phyloP scores from a whole-genome alignment of 805 yeast genomes.

The Candida peoriensis region DNA sequence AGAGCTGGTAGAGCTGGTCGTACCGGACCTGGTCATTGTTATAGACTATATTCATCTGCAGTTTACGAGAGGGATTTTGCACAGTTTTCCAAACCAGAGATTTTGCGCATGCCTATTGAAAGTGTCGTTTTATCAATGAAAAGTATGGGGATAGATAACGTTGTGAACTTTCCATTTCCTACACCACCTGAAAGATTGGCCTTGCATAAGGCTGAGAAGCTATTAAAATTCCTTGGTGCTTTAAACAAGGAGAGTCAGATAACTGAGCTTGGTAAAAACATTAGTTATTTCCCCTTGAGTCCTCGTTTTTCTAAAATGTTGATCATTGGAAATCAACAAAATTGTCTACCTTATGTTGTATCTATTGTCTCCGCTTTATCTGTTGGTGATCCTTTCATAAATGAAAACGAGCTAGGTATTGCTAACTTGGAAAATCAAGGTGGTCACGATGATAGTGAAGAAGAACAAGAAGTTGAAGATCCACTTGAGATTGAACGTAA shows the following conservation, averaged over 20 bases:
- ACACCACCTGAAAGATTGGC: slow-evolving; percentile 75
- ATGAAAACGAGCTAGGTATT: slow-evolving; percentile 70
- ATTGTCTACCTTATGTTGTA: slow-evolving; percentile 81
- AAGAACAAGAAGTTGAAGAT: slow-evolving; percentile 30
- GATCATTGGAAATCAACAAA: slow-evolving; percentile 79
- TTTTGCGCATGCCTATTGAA: slow-evolving; percentile 91
- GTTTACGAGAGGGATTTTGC: slow-evolving; percentile 81
- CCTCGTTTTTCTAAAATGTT: slow-evolving; percentile 92
- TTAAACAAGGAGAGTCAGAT: slow-evolving; percentile 47
- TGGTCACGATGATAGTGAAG: slow-evolving; percentile 26
- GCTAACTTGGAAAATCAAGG: slow-evolving; percentile 9
- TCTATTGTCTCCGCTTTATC: slow-evolving; percentile 89
- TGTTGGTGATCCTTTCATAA: slow-evolving; percentile 87
- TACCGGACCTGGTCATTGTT: slow-evolving; percentile 98
- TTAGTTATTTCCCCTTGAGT: slow-evolving; percentile 88
- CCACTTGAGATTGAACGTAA: slow-evolving; percentile 30
- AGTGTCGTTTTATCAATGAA: slow-evolving; percentile 95
- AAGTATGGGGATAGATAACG: slow-evolving; percentile 91
- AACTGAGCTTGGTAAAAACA: slow-evolving; percentile 75
- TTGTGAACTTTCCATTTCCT: slow-evolving; percentile 92
- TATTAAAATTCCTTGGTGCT: slow-evolving; percentile 76
- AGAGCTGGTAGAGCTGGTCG: slow-evolving; percentile 97
- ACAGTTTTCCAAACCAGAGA: slow-evolving; percentile 85
- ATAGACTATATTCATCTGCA: slow-evolving; percentile 88
- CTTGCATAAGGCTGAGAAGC: slow-evolving; percentile 58